phyloP scores from a whole-genome alignment of 1,284 basidiomycete genomes.

The Boletellus dicymbophilus region DNA sequence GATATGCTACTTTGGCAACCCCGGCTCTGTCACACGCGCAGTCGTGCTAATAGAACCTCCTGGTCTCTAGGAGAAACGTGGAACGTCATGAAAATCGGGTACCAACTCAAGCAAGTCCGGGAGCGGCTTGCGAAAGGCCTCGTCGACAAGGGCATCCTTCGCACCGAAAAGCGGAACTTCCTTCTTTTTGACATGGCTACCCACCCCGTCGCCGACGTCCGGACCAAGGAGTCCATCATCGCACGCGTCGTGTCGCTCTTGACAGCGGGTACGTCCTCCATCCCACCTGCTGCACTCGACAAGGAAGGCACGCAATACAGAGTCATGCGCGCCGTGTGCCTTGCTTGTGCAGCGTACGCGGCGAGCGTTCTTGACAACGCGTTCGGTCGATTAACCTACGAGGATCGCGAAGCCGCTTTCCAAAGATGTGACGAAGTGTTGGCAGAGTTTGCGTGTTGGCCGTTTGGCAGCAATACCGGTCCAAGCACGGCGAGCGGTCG shows the following conservation, averaged over 20 bases:
- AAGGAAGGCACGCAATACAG: constrained; percentile 81
- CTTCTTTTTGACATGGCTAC: constrained; percentile 99
- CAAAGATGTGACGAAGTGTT: constrained; percentile 90
- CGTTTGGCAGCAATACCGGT: constrained; percentile 63
- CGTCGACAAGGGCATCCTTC: constrained; percentile 96
- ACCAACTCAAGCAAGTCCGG: constrained; percentile 95
- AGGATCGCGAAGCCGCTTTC: constrained; percentile 90
- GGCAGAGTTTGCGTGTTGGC: constrained; percentile 89
- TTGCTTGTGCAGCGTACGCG: constrained; percentile 88
- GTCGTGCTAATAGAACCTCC: background rate
- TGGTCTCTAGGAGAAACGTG: constrained; percentile 87
- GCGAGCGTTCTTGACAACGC: constrained; percentile 96
- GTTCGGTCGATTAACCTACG: constrained; percentile 83
- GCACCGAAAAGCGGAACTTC: constrained; percentile 97
- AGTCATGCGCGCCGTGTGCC: constrained; percentile 76
- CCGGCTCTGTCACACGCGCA: too few relatives aligned
- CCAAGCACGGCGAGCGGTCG: constrained; percentile 33
- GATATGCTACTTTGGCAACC: too few relatives aligned
- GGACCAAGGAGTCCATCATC: constrained; percentile 85
- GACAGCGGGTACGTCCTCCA: constrained; percentile 81
- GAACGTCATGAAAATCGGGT: constrained; percentile 99
- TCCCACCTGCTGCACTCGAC: constrained; percentile 73
- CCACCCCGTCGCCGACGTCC: constrained; percentile 90
- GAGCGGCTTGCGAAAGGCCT: constrained; percentile 97
- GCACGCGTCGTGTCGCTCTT: constrained; percentile 76